Evolutionary conservation across 345 rosid species (phyloP).

Genomic region (Salix dunnii): DNA sequence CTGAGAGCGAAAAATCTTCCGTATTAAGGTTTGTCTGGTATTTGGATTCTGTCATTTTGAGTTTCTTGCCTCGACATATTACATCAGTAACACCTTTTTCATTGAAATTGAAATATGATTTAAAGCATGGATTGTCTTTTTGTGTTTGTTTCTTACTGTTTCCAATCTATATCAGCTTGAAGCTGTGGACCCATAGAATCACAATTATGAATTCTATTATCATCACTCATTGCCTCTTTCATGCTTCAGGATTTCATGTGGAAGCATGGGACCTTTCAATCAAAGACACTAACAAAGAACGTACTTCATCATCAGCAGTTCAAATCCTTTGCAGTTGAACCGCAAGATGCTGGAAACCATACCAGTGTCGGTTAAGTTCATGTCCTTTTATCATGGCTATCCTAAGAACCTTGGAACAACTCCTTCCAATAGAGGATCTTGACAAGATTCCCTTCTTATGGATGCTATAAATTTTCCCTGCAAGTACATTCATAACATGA

Average conservation of each 20-base stretch:
- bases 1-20: not conserved
- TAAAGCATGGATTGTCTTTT: not conserved
- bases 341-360: not conserved
- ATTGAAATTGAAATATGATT: not conserved
- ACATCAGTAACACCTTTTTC: constrained; percentile 1
- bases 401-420: not conserved
- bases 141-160: not conserved
- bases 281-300: not conserved
- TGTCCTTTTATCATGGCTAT: not conserved
- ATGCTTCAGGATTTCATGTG: not conserved
- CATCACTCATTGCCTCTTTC: not conserved
- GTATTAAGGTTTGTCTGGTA: not conserved
- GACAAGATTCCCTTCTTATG: not conserved
- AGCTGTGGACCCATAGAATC: not conserved
- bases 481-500: not conserved
- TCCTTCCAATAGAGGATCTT: not conserved
- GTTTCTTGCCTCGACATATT: not conserved
- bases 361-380: not conserved
- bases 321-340: not conserved
- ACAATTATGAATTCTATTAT: not conserved
- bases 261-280: not conserved
- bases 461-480: not conserved
- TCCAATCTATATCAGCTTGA: not conserved
- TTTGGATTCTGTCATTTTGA: not conserved
- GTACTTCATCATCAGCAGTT: not conserved